Evolutionary conservation across 148 eudicot species (phyloP), one percentile per base, ranked within the genome.

Genomic region (Spergularia bocconei): DNA sequence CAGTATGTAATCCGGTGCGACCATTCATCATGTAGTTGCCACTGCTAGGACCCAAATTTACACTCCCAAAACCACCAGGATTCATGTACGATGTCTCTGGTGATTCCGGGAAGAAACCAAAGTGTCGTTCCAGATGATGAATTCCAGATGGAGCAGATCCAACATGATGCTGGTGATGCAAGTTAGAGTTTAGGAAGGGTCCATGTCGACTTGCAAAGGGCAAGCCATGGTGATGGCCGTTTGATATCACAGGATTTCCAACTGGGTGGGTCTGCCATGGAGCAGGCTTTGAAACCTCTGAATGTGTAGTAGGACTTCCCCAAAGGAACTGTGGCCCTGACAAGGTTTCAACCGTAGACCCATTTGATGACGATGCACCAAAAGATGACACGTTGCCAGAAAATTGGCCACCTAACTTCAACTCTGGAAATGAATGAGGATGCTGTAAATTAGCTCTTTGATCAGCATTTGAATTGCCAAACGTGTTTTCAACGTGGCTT

Each of bases 311-410:
- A 51, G 93, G 86, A 78, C 92, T 87, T 78, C 93, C 92, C 97
- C 97, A 91, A 25, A 91, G 93, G 78, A 91, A 91, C 60, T 91
- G 93, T 63, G 97, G 87, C 57, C 93, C 93, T 59, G 97, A 90
- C 56, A 91, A 67, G 71, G 91, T 91, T 72, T 86, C 97, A 67
- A 91, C 67, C 65, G 85, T 86, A 64, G 92, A 85, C 47, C 88
- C 87, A 79, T 87, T 89, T 63, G 93, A 87, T 71, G 82, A 80
- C 25, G 91, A 83, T 58, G 81, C 83, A 77, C 87, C 89, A 75
- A 89, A 86, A 25, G 93, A 79, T 36, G 91, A 79, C 68, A 76
- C 48, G 9, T 84, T 60, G 68, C 87, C 84, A 63, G 89, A 81
- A 50, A 72, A 75, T 23, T 72, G 89, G 79, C 77, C 79, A 69